A percentile compares a stretch with the other conserved stretches of the same genome.
These are phyloP conservation scores for Amauroascus niger DNA, from an alignment of 2,329 filamentous ascomycete genomes.

Conservation along the genomic window DNA sequence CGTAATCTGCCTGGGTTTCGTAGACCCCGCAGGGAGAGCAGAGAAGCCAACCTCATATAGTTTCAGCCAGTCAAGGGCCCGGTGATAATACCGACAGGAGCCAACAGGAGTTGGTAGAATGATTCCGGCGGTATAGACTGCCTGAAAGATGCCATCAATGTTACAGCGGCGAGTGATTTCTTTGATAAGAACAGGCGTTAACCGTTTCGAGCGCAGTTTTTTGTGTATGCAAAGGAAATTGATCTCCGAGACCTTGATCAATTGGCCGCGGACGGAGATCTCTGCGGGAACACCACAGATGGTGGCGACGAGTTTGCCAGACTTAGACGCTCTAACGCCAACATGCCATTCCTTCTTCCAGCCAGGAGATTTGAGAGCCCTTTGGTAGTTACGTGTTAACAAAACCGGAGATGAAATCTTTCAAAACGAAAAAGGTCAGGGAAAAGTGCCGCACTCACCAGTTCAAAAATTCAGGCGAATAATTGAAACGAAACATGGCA, in stretches of 20 bases:
- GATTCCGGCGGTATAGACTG: conserved; percentile 87
- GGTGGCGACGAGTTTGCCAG: conserved; percentile 82
- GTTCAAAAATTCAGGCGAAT: conserved; percentile 76
- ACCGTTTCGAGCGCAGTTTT: conserved; percentile 85
- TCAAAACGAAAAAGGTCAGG: background rate
- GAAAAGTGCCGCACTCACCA: conserved; percentile 48
- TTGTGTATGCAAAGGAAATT: conserved; percentile 99
- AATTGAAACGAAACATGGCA: conserved; percentile 96
- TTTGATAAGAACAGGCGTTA: conserved; percentile 91
- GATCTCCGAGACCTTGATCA: conserved; percentile 75
- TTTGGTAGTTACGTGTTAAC: conserved; percentile 30
- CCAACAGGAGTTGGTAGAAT: conserved; percentile 85
- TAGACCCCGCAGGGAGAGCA: conserved; percentile 71
- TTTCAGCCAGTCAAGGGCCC: conserved; percentile 90
- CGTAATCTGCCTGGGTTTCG: conserved; percentile 71
- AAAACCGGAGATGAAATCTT: background rate
- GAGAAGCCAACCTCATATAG: conserved; percentile 92
- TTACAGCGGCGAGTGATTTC: conserved; percentile 93
- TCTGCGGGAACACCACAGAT: conserved; percentile 87
- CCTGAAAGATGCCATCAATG: conserved; percentile 77
- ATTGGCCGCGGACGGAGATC: conserved; percentile 66
- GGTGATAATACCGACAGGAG: conserved; percentile 91
- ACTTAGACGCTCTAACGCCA: conserved; percentile 75
- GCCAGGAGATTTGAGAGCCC: conserved; percentile 87
- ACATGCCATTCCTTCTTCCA: conserved; percentile 95